Percentiles rank a stretch among this genome's conserved stretches.
Conservation (phyloP, 1,284 basidiomycete genomes). For the Rhodotorula mucilaginosa region DNA sequence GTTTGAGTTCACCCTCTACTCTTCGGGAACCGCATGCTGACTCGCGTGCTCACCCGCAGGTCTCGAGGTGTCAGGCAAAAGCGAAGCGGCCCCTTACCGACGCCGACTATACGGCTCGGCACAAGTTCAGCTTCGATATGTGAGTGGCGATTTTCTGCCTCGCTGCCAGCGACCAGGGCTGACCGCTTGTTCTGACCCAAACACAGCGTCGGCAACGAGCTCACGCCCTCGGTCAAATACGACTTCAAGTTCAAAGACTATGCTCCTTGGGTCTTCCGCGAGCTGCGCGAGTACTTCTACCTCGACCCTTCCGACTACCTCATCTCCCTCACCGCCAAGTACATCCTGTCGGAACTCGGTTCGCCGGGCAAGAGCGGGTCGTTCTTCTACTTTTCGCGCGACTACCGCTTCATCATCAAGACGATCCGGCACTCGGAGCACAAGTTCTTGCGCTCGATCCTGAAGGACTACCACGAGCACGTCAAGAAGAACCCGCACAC, state of each 20-base stretch:
- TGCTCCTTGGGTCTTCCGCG: constrained; percentile 95
- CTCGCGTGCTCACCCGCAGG: constrained; percentile 53
- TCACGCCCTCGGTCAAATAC: constrained; percentile 92
- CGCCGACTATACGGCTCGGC: constrained; percentile 82
- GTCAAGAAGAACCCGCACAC: constrained; percentile 91
- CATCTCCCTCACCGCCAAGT: constrained; percentile 91
- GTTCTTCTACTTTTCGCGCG: constrained; percentile 98
- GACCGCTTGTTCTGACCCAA: neutral
- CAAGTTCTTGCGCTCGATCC: constrained; percentile 82
- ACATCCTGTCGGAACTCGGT: constrained; percentile 97
- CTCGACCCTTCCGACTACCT: constrained; percentile 97
- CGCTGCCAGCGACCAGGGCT: neutral
- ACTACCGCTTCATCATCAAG: constrained; percentile 99
- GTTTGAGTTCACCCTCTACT: neutral
- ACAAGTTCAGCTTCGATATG: constrained; percentile 99
- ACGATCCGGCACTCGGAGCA: constrained; percentile 94
- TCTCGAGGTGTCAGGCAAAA: constrained; percentile 95
- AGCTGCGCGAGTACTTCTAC: constrained; percentile 88
- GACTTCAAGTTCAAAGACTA: constrained; percentile 99
- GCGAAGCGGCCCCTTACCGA: constrained; percentile 76
- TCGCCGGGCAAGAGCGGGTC: constrained; percentile 97
- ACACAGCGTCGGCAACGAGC: constrained; percentile 85
- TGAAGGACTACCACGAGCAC: constrained; percentile 83
- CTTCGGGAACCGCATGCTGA: neutral
- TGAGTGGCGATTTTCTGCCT: constrained; percentile 49